A percentile compares a stretch with the other conserved stretches of the same genome.
Evolutionary conservation across 2,329 filamentous ascomycete genomes (phyloP).

Genomic region (Alternaria rosae): DNA sequence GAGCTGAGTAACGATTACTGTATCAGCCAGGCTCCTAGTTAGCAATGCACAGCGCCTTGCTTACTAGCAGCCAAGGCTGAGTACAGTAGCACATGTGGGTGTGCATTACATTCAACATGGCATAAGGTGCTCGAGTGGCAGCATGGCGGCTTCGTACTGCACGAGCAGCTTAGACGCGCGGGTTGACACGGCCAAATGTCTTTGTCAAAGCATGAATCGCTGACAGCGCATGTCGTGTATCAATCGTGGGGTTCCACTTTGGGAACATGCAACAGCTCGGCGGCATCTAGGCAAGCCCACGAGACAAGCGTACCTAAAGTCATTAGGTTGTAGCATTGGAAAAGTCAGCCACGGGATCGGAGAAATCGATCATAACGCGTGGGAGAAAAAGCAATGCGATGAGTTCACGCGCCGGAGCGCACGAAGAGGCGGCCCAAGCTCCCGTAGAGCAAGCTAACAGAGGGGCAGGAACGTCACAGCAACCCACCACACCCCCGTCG

Average conservation of each 20-base stretch:
- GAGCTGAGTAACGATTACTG: conserved; percentile 25
- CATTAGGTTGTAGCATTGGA: not conserved
- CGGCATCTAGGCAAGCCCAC: not conserved
- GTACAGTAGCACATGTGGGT: not conserved
- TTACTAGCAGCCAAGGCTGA: not conserved
- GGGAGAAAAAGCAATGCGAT: conserved; percentile 1
- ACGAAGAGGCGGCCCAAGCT: conserved; percentile 21
- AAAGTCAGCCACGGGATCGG: not conserved
- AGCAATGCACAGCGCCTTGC: not conserved
- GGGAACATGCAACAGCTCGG: not conserved
- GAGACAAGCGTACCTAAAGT: not conserved
- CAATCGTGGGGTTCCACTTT: conserved; percentile 6
- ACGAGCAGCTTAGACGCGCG: not conserved
- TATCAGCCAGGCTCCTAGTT: not conserved
- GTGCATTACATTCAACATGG: not conserved
- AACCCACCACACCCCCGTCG: conserved; percentile 27
- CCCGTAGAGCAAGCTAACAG: conserved; percentile 12
- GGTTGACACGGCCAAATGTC: not conserved
- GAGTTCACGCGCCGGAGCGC: conserved; percentile 1
- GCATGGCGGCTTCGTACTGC: not conserved
- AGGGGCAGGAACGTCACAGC: conserved; percentile 21
- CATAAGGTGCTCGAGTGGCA: conserved; percentile 4
- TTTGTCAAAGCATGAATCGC: conserved; percentile 36
- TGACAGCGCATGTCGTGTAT: conserved; percentile 35
- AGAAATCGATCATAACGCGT: not conserved